A percentile compares a stretch with the other conserved stretches of the same genome.
These are phyloP conservation scores for Nowakowskiella sp. DNA, from an alignment of 192 early-diverging fungal genomes.

Conservation along the genomic window DNA sequence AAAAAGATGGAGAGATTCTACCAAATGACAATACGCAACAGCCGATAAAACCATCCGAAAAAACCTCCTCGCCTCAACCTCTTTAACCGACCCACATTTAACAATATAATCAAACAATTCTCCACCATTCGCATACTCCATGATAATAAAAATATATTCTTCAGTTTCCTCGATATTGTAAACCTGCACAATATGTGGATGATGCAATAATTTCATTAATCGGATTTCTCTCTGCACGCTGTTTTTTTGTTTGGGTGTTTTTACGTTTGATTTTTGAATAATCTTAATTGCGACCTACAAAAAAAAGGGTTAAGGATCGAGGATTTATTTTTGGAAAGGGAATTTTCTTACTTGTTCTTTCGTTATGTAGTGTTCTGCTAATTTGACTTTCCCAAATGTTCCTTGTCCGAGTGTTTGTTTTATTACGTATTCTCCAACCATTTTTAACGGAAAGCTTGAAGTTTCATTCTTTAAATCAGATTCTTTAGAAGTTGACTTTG, in stretches of 20 bases:
- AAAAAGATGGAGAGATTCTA: constrained; percentile 9
- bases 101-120: constrained; percentile 54
- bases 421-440: constrained; percentile 24
- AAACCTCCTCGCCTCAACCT: constrained; percentile 30
- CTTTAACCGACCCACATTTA: constrained; percentile 33
- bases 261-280: constrained; percentile 46
- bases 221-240: constrained; percentile 41
- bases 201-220: constrained; percentile 36
- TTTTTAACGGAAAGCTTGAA: too few species aligned
- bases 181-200: constrained; percentile 49
- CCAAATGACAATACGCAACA: constrained; percentile 44
- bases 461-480: too few species aligned
- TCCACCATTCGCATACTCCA: constrained; percentile 50
- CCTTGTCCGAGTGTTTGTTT: constrained; percentile 46
- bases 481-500: too few species aligned
- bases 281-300: constrained; percentile 57
- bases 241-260: constrained; percentile 42
- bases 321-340: not conserved
- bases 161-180: constrained; percentile 38
- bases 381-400: constrained; percentile 54
- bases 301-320: too few species aligned
- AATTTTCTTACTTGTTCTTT: constrained; percentile 28
- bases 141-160: constrained; percentile 42
- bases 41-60: constrained; percentile 47
- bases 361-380: constrained; percentile 40